A percentile compares a stretch with the other conserved stretches of the same genome.
phyloP scores from a whole-genome alignment of 2,329 filamentous ascomycete genomes.

The Diaporthe citriasiana region DNA sequence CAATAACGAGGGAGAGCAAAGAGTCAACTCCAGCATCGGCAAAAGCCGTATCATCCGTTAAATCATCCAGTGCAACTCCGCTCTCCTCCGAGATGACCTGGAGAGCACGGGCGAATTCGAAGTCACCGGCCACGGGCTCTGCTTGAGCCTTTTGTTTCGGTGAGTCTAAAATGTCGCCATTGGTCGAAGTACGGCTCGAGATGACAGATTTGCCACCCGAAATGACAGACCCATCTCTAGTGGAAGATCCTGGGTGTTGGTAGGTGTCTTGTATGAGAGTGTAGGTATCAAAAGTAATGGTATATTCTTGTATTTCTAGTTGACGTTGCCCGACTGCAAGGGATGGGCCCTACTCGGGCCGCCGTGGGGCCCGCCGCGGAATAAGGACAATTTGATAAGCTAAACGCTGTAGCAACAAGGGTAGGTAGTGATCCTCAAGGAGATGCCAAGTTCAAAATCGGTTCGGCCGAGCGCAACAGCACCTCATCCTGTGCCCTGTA shows the following conservation, averaged over 20 bases:
- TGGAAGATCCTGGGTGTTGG: not conserved
- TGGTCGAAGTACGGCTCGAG: not conserved
- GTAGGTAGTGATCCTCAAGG: not conserved
- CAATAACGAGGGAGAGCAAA: constrained; percentile 70
- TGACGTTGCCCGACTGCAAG: not conserved
- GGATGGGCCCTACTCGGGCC: not conserved
- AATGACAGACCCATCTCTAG: not conserved
- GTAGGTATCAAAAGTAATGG: too few relatives aligned
- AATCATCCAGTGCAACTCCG: constrained; percentile 66
- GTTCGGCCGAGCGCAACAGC: constrained; percentile 17
- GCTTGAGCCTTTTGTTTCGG: too few relatives aligned
- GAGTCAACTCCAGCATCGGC: constrained; percentile 71
- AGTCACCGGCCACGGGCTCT: not conserved
- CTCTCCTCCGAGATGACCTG: constrained; percentile 69
- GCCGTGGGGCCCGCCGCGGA: not conserved
- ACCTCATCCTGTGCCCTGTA: not conserved
- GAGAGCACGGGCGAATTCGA: constrained; percentile 57
- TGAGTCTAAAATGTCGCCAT: not conserved
- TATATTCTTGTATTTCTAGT: too few relatives aligned
- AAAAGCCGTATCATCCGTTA: constrained; percentile 69
- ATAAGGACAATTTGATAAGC: not conserved
- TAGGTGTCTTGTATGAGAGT: too few relatives aligned
- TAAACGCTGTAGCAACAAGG: not conserved
- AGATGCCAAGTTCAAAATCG: not conserved
- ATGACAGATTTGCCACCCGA: not conserved